These are phyloP conservation scores for Vachellia pachyceras DNA, from an alignment of 306 rosid genomes.

Conservation along the genomic window DNA sequence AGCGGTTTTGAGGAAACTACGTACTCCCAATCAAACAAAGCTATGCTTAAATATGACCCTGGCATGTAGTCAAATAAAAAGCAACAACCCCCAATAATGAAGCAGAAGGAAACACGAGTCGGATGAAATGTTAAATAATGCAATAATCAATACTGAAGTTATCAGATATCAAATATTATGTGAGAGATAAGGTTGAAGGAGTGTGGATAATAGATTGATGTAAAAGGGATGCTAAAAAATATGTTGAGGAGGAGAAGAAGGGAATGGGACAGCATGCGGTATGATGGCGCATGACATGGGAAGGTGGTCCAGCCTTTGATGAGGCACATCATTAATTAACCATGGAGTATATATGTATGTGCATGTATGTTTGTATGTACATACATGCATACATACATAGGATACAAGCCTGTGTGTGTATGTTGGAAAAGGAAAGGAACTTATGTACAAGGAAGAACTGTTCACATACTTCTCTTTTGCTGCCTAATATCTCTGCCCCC, in stretches of 20 bases:
- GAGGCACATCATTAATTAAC: slow-evolving; percentile 28
- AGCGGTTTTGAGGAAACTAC: no score
- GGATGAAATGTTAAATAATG: no score
- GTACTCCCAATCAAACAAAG: no score
- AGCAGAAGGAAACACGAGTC: slow-evolving; percentile 14
- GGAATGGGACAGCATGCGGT: slow-evolving; percentile 48
- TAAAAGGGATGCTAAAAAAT: slow-evolving; percentile 16
- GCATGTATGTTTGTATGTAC: not conserved
- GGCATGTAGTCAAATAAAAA: no score
- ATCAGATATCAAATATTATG: not conserved
- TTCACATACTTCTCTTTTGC: no score
- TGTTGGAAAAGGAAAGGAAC: slow-evolving; percentile 28
- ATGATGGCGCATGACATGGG: slow-evolving; percentile 60
- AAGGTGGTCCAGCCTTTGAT: slow-evolving; percentile 48
- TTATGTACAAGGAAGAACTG: not conserved
- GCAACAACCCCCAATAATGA: slow-evolving; percentile 21
- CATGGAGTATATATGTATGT: not conserved
- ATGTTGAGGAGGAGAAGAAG: slow-evolving; percentile 8
- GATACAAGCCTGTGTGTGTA: not conserved
- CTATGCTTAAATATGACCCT: no score
- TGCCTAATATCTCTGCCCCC: no score
- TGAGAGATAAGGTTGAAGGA: not conserved
- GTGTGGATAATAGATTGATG: not conserved
- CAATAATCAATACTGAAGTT: not conserved
- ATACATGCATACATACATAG: not conserved